Evolutionary conservation across 2,329 filamentous ascomycete species (phyloP).

Genomic region (Aureobasidium pullulans): DNA sequence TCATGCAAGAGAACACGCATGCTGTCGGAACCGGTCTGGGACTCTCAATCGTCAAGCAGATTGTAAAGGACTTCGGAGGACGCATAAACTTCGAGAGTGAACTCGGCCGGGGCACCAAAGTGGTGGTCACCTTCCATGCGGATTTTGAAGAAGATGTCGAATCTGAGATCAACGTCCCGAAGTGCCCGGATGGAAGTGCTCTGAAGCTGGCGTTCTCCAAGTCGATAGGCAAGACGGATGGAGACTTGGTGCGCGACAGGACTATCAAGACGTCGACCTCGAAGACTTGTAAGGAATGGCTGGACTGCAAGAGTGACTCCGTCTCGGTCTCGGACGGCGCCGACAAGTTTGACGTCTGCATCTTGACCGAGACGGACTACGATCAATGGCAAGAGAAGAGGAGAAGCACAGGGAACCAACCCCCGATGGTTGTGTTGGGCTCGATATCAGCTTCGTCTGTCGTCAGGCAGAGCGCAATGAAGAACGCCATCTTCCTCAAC

Average conservation of each 20-base stretch:
- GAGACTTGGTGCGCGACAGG: background rate
- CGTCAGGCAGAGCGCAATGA: background rate
- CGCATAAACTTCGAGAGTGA: slow-evolving; percentile 24
- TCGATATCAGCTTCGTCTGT: background rate
- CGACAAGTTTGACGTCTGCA: slow-evolving; percentile 3
- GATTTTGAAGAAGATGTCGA: background rate
- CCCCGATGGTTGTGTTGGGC: slow-evolving; percentile 7
- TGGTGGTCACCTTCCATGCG: slow-evolving; percentile 6
- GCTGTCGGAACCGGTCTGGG: slow-evolving; percentile 29
- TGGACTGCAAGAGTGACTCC: background rate
- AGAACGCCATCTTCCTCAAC: slow-evolving; percentile 13
- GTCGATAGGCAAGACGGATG: background rate
- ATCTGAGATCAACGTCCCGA: background rate
- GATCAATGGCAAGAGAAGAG: slow-evolving; percentile 8
- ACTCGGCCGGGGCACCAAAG: slow-evolving; percentile 20
- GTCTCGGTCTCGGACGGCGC: background rate
- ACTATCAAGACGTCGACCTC: background rate
- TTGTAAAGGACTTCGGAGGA: slow-evolving; percentile 23
- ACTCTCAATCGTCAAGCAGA: slow-evolving; percentile 27
- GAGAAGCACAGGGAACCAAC: background rate
- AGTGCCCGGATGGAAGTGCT: background rate
- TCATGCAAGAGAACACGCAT: slow-evolving; percentile 28
- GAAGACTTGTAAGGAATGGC: slow-evolving; percentile 13
- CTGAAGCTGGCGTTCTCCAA: slow-evolving; percentile 1
- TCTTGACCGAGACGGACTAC: slow-evolving; percentile 13